Conservation (phyloP, 1,284 basidiomycete species). For the Termitomyces sp. region DNA sequence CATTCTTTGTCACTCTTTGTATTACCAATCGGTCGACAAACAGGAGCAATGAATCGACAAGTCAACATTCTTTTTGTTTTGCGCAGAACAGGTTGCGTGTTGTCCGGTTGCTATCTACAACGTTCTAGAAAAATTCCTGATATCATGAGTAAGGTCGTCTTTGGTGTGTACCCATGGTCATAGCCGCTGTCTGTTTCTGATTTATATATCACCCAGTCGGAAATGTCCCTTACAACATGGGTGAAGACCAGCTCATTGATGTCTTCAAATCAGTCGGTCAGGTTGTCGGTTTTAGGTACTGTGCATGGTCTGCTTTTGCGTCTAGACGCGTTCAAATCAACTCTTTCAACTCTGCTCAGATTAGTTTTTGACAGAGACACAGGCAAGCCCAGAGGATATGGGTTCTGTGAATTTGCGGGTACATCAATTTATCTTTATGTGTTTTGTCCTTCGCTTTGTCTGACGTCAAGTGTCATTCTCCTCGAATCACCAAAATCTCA, state of each 20-base stretch:
- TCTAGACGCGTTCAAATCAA: slow-evolving; percentile 11
- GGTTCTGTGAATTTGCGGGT: slow-evolving; percentile 97
- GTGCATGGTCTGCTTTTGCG: slow-evolving; percentile 9
- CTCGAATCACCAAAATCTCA: slow-evolving; percentile 11
- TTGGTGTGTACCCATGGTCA: slow-evolving; percentile 21
- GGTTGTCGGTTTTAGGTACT: slow-evolving; percentile 80
- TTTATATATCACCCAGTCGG: slow-evolving; percentile 48
- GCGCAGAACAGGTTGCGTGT: no score
- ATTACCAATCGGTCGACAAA: no score
- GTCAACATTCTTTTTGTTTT: no score
- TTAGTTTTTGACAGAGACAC: slow-evolving; percentile 95
- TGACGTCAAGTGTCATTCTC: slow-evolving; percentile 32
- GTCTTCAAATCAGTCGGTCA: slow-evolving; percentile 85
- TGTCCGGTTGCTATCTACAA: neutral
- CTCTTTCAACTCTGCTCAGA: slow-evolving; percentile 36
- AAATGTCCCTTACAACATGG: slow-evolving; percentile 85
- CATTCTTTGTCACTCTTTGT: no score
- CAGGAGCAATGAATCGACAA: no score
- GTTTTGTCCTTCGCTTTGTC: slow-evolving; percentile 28
- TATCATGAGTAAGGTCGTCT: slow-evolving; percentile 32
- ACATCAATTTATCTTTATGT: slow-evolving; percentile 39
- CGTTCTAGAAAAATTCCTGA: neutral
- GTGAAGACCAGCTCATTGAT: slow-evolving; percentile 78
- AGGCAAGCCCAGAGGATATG: slow-evolving; percentile 95
- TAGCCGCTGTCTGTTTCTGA: neutral